Base-by-base conservation (phyloP, 768 basidiomycete genomes). In the Nidularia pulvinata region DNA sequence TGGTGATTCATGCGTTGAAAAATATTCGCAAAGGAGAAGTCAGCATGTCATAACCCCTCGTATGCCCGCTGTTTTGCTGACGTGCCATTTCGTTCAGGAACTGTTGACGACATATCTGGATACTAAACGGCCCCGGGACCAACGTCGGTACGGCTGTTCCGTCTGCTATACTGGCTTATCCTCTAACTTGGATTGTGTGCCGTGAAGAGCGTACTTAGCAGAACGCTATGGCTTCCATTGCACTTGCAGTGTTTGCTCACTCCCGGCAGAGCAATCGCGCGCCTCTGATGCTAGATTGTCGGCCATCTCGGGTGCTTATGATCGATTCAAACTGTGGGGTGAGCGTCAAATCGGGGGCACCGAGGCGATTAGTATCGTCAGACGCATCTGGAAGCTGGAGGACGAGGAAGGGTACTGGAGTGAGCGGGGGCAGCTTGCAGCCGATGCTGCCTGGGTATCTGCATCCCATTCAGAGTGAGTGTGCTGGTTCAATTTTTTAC, bases 341-440 rank as follows among this genome's bases (percentile, higher is more conserved):
- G 60, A 62, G 11, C 60, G 69, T 4, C 50, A 55, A 5, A 77
- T 87, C 19, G 70, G 65, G 37, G 85, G 84, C 5, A 52, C 49
- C 2, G 74, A 85, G 51, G 85, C 85, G 3, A 72, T 83, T 55
- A 65, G 69, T 10, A 59, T 74, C 4, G 79, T 77, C 34, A 69
- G 73, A 50, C 61, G 71, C 50, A 85, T 86, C 22, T 88, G 85
- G 86, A 55, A 67, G 7, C 52, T 85, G 6, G 85, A 80, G 33
- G 79, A 83, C 35, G 74, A 80, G 57, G 86, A 88, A 67, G 83
- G 82, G 0, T 88, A 88, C 59, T 79, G 75, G 75, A 86, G 84
- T 60, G 86, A 84, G 67, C 71, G 85, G 37, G 86, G 86, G 7
- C 70, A 76, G 57, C 69, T 88, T 3, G 85, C 86, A 6, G 80